Evolutionary conservation across 148 eudicot species (phyloP), one percentile per base, ranked within the genome.

Genomic region (Drosera capensis): DNA sequence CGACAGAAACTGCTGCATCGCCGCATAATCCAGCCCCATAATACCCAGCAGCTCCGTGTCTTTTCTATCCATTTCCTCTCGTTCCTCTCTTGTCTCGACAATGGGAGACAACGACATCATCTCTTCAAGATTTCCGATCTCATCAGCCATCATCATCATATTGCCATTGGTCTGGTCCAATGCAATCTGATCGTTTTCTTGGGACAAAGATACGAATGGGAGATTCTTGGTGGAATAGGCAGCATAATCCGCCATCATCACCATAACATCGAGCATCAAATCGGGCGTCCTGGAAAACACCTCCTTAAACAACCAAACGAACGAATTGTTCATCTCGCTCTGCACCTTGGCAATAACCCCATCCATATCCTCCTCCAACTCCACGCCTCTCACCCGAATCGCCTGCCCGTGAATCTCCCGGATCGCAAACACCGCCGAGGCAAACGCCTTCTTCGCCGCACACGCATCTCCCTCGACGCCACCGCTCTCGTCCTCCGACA

Each of bases 241-340:
- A 1, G 77, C 63, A 25, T 68, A 83, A 73, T 73, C 39, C 0
- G 80, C 75, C 41, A 73, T 66, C 0, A 83, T 71, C 25, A 57
- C 53, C 80, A 76, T 76, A 36, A 76, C 48, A 50, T 60, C 45
- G n/a, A 76, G 8, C 94, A 79, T 83, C 40, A 83, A 53, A 46
- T 46, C 67, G 2, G 94, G 94, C 22, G 94, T 71, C 35, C 57
- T 58, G 2, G 84, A 63, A 45, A 83, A 79, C 31, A 79, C 76
- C 48, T 70, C 81, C 23, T 58, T 68, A 52, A 79, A 83, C 49
- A 83, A 55, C 87, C 87, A 79, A 34, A 70, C 65, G 43, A 76
- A 79, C 0, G 87, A 79, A 5, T 55, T 51, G 12, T 69, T 62
- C 94, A 76, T 64, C 31, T 83, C 94, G 18, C 51, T 58, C 48